These are phyloP conservation scores for Gilbertella persicaria DNA, from an alignment of 371 early-diverging fungal species.

Conservation along the genomic window DNA sequence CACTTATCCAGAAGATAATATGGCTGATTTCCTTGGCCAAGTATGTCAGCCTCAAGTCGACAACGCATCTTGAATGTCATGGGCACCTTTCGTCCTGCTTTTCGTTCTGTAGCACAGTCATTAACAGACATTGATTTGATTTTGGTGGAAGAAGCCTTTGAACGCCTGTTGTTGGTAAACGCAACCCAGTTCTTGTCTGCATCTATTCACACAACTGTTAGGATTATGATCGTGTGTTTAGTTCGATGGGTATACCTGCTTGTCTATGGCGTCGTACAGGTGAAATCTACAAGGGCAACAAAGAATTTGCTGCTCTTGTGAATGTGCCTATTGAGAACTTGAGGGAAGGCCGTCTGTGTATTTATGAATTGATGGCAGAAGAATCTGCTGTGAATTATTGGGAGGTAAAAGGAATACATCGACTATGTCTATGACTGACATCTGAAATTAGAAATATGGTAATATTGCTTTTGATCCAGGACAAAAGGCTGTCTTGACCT, in stretches of 20 bases:
- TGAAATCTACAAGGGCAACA: conserved; percentile 94
- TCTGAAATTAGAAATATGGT: conserved; percentile 93
- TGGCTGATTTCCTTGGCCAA: conserved; percentile 16
- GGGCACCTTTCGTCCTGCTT: conserved; percentile 85
- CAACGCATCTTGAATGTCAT: conserved; percentile 85
- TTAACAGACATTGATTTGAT: conserved; percentile 93
- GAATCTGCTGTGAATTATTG: conserved; percentile 86
- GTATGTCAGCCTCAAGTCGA: conserved; percentile 74
- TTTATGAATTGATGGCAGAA: conserved; percentile 91
- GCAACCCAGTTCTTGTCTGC: neutral
- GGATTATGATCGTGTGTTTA: conserved; percentile 71
- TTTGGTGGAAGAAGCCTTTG: conserved; percentile 92
- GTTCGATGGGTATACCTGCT: conserved; percentile 91
- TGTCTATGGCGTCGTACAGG: conserved; percentile 96
- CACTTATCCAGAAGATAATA: neutral
- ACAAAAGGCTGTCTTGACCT: conserved; percentile 94
- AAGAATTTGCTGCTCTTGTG: conserved; percentile 89
- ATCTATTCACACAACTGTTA: neutral
- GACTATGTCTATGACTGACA: conserved; percentile 8
- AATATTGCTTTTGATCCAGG: conserved; percentile 93
- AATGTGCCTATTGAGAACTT: conserved; percentile 81
- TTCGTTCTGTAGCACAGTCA: conserved; percentile 82
- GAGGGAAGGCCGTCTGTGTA: conserved; percentile 74
- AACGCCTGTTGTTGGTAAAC: conserved; percentile 77
- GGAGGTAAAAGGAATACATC: conserved; percentile 51